phyloP scores from a whole-genome alignment of 371 early-diverging fungal genomes.

The Coemansia sp. region DNA sequence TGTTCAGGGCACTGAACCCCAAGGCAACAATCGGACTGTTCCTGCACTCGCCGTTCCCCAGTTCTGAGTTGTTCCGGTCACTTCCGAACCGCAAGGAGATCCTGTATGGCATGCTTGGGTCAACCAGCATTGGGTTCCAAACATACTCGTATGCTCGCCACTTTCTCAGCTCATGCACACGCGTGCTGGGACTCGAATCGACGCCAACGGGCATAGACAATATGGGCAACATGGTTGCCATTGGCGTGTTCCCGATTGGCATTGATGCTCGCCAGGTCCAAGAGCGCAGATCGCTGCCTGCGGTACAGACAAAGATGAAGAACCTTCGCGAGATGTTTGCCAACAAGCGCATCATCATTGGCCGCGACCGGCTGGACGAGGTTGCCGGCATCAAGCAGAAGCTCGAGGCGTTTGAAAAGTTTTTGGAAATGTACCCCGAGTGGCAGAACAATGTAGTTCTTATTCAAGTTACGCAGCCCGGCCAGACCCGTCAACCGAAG shows the following conservation, averaged over 20 bases:
- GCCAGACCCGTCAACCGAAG: slow-evolving; percentile 54
- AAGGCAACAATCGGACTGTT: slow-evolving; percentile 90
- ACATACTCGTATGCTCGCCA: slow-evolving; percentile 92
- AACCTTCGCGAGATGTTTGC: slow-evolving; percentile 72
- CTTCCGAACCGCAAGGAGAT: slow-evolving; percentile 77
- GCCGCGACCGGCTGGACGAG: slow-evolving; percentile 91
- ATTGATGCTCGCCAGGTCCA: slow-evolving; percentile 65
- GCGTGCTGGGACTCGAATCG: slow-evolving; percentile 79
- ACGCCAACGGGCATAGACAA: slow-evolving; percentile 80
- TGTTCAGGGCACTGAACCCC: slow-evolving; percentile 75
- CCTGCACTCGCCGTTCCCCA: slow-evolving; percentile 95
- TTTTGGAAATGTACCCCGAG: slow-evolving; percentile 76
- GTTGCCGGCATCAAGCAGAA: slow-evolving; percentile 94
- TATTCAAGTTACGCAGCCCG: slow-evolving; percentile 72
- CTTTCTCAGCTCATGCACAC: slow-evolving; percentile 83
- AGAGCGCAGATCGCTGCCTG: slow-evolving; percentile 47
- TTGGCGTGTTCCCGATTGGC: slow-evolving; percentile 95
- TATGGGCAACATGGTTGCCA: slow-evolving; percentile 72
- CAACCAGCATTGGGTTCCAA: slow-evolving; percentile 85
- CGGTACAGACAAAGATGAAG: slow-evolving; percentile 45
- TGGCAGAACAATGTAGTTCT: slow-evolving; percentile 76
- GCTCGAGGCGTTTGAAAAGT: slow-evolving; percentile 80
- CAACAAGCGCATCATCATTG: slow-evolving; percentile 85
- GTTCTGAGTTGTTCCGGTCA: slow-evolving; percentile 86
- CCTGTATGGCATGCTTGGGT: slow-evolving; percentile 79